Percentiles rank a stretch among this genome's conserved stretches.
These are phyloP conservation scores for Lenzites betulinus DNA, from an alignment of 768 basidiomycete genomes.

Conservation along the genomic window DNA sequence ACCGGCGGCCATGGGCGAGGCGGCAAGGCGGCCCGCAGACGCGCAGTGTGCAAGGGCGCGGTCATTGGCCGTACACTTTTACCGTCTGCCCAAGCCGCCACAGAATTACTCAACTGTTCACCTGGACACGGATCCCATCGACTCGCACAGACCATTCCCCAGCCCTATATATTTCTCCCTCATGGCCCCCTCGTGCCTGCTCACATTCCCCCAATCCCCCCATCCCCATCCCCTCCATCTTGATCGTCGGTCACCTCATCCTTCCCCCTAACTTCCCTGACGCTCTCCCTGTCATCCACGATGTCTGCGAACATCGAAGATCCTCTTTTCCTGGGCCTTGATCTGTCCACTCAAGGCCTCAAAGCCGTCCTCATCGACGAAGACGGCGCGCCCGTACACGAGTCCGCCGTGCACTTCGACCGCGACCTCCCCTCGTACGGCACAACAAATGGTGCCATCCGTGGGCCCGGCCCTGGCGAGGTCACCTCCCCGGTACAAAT, in stretches of 20 bases:
- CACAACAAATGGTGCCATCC: constrained; percentile 65
- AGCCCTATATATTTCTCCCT: constrained; percentile 4
- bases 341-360: constrained; percentile 84
- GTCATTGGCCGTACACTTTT: constrained; percentile 7
- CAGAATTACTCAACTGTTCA: background rate
- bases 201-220: constrained; percentile 1
- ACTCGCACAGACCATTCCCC: background rate
- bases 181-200: background rate
- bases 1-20: background rate
- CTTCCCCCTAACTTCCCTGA: background rate
- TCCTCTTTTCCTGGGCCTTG: constrained; percentile 73
- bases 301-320: constrained; percentile 14
- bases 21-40: constrained; percentile 8
- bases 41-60: background rate
- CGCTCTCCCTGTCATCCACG: background rate
- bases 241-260: background rate
- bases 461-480: constrained; percentile 66
- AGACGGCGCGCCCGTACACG: constrained; percentile 59
- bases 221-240: background rate
- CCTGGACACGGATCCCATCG: too few species aligned
- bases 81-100: background rate
- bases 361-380: constrained; percentile 72
- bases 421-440: constrained; percentile 71
- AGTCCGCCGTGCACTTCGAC: constrained; percentile 78
- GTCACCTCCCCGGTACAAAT: constrained; percentile 80